A percentile compares a stretch with the other conserved stretches of the same genome.
phyloP scores from a whole-genome alignment of 352 stramenopile genomes.

The Phytophthora kernoviae region DNA sequence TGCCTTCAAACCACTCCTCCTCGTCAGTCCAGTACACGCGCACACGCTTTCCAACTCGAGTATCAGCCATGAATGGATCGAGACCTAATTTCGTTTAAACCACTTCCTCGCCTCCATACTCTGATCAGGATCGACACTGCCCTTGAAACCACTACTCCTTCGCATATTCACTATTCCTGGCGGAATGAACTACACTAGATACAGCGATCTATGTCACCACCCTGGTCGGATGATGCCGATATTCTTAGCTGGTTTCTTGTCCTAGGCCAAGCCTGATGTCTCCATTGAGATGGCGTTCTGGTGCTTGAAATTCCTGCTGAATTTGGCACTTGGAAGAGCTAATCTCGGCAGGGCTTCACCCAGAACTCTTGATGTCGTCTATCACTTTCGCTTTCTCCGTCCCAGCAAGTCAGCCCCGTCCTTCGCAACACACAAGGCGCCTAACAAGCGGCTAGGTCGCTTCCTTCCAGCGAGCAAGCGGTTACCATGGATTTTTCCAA shows the following conservation, averaged over 20 bases:
- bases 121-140: not conserved
- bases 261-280: not conserved
- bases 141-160: constrained; percentile 25
- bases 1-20: constrained; percentile 71
- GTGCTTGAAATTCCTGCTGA: not conserved
- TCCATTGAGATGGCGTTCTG: constrained; percentile 2
- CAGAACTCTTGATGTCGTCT: not conserved
- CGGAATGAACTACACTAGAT: not conserved
- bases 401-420: constrained; percentile 19
- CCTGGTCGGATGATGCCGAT: not conserved
- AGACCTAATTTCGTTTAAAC: constrained; percentile 21
- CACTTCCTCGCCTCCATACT: constrained; percentile 13
- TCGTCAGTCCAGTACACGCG: constrained; percentile 78
- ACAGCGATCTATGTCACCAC: not conserved
- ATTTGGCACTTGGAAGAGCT: not conserved
- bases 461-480: constrained; percentile 6
- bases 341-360: not conserved
- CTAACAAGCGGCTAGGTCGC: constrained; percentile 14
- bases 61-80: constrained; percentile 13
- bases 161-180: not conserved
- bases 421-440: constrained; percentile 10
- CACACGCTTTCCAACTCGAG: constrained; percentile 61
- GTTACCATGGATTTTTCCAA: constrained; percentile 73
- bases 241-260: not conserved
- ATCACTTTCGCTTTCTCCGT: constrained; percentile 38